phyloP scores from a whole-genome alignment of 306 rosid genomes.

The Mimosa bimucronata region DNA sequence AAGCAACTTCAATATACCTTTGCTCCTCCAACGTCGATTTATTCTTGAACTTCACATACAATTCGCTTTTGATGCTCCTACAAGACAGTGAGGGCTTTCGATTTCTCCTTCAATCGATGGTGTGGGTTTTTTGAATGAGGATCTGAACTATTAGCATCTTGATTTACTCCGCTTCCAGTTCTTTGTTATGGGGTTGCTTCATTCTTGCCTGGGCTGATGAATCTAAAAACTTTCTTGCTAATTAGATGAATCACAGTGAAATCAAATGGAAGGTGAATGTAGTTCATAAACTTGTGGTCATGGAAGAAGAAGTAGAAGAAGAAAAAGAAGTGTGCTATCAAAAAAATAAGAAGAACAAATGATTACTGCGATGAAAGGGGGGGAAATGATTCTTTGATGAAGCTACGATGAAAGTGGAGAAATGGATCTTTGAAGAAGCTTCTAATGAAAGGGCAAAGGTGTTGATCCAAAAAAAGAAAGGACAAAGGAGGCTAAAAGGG shows the following conservation, averaged over 20 bases:
- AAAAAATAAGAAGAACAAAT: too few relatives aligned
- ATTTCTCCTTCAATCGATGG: constrained; percentile 89
- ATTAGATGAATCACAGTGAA: constrained; percentile 29
- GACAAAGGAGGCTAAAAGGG: too few relatives aligned
- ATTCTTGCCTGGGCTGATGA: constrained; percentile 40
- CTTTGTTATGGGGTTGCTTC: constrained; percentile 41
- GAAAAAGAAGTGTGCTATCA: too few relatives aligned
- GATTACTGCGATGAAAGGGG: neutral
- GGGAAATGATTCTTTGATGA: neutral
- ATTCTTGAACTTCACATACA: too few relatives aligned
- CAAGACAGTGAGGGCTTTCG: constrained; percentile 73
- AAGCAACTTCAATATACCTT: too few relatives aligned
- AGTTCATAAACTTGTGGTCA: too few relatives aligned
- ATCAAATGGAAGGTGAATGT: neutral
- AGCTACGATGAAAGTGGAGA: too few relatives aligned
- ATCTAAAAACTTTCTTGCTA: constrained; percentile 38
- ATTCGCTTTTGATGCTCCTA: constrained; percentile 92
- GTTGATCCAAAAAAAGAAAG: too few relatives aligned
- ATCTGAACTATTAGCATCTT: constrained; percentile 34
- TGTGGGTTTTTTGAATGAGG: constrained; percentile 69
- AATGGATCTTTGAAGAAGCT: too few relatives aligned
- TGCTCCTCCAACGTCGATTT: too few relatives aligned
- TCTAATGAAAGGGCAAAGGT: too few relatives aligned
- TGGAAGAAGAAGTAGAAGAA: constrained; percentile 32
- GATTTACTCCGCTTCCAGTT: constrained; percentile 40